Base-by-base conservation (phyloP, 805 yeast species). In the Candida orba region DNA sequence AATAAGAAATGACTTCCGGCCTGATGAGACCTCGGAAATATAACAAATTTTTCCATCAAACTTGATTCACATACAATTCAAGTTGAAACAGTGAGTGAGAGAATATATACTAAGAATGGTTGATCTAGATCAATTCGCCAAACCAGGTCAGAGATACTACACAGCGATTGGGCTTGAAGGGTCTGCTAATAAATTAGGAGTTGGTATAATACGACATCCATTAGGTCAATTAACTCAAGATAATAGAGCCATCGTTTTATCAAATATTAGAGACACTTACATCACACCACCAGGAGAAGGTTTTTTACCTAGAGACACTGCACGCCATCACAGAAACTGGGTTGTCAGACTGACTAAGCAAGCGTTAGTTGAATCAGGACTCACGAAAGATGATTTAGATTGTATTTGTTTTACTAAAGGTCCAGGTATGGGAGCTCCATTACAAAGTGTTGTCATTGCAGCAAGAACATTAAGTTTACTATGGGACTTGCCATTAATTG, bases 371-470 rank as follows among this genome's bases (percentile, higher is more conserved):
- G 90, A 81, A 35, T 82, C 95, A 2, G 62, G 65, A 0, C 56
- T 87, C 6, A 52, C 54, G 2, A 65, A 67, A 12, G 47, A 52
- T 8, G 84, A 84, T 37, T 57, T 83, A 6, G 90, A 84, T 63
- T 81, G 85, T 40, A 84, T 93, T 39, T 88, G 96, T 62, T 93
- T 93, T 62, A 93, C 99, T 1, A 95, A 85, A 64, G 99, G 99
- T 6, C 99, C 99, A 1, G 99, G 99, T 1, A 93, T 93, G 98
- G 99, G 99, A 3, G 98, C 98, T 1, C 99, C 99, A 0, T 67
- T 93, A 42, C 95, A 93, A 54, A 79, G 91, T 44, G 96, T 89
- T 34, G 98, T 84, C 3, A 72, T 93, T 39, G 95, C 95, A 1
- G 98, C 99, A 1, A 70, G 99, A 58, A 81, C 96, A 0, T 65